phyloP scores from a whole-genome alignment of 805 yeast genomes.

The Lipomyces starkeyi region DNA sequence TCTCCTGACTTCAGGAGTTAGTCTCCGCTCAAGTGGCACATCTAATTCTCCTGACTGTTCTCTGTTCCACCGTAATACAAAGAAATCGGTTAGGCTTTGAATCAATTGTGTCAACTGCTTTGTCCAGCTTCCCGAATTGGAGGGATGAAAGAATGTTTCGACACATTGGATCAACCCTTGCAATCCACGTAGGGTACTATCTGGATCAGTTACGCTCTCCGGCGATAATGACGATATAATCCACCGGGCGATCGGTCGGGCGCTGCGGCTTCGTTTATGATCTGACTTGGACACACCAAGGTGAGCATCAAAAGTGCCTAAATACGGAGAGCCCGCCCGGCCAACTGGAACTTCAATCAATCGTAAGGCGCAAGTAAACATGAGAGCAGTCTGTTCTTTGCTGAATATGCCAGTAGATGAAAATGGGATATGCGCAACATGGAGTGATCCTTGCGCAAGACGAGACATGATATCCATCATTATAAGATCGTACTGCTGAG shows the following conservation, averaged over 20 bases:
- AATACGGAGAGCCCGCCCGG: constrained; percentile 53
- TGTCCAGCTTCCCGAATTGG: constrained; percentile 92
- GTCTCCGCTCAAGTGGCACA: constrained; percentile 40
- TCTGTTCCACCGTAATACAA: constrained; percentile 47
- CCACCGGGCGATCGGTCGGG: constrained; percentile 54
- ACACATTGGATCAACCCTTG: constrained; percentile 65
- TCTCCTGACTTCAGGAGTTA: constrained; percentile 48
- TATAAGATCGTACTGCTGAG: constrained; percentile 63
- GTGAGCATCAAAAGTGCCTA: constrained; percentile 25
- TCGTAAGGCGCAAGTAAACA: constrained; percentile 56
- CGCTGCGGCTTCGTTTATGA: constrained; percentile 30
- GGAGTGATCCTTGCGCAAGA: constrained; percentile 51
- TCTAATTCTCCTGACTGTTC: constrained; percentile 45
- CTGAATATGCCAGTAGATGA: constrained; percentile 69
- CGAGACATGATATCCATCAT: constrained; percentile 69
- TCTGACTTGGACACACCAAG: constrained; percentile 19
- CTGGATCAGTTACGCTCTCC: constrained; percentile 48
- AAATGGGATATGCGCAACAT: constrained; percentile 47
- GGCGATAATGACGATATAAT: constrained; percentile 63
- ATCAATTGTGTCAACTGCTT: constrained; percentile 67
- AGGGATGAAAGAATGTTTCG: constrained; percentile 87
- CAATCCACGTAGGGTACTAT: constrained; percentile 19
- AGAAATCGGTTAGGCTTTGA: constrained; percentile 56
- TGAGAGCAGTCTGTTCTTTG: constrained; percentile 62
- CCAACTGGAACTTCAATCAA: constrained; percentile 55